A percentile compares a stretch with the other conserved stretches of the same genome.
Evolutionary conservation across 31 red algal species (phyloP).

Genomic region (Endocladia muricata): DNA sequence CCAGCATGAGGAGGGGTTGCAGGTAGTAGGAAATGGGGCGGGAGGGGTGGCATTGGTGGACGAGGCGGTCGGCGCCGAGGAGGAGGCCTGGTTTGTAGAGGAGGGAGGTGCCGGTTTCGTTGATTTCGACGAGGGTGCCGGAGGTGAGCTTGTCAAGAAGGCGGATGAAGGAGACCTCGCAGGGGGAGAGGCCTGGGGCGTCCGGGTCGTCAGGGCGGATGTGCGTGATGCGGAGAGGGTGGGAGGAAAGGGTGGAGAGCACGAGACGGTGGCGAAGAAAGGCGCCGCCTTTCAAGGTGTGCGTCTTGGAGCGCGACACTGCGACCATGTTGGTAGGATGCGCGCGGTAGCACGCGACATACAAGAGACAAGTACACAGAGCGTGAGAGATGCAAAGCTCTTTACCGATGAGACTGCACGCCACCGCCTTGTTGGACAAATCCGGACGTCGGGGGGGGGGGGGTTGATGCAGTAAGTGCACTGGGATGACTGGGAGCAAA

Average conservation of each 20-base stretch:
- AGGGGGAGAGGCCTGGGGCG: slow-evolving; percentile 56
- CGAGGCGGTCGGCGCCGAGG: slow-evolving; percentile 42
- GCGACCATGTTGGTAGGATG: slow-evolving; percentile 33
- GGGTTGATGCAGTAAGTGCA: too few relatives aligned
- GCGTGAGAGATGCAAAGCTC: neutral
- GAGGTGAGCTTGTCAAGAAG: slow-evolving; percentile 87
- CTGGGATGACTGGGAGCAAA: too few relatives aligned
- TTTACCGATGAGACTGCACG: neutral
- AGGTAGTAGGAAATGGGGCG: slow-evolving; percentile 81
- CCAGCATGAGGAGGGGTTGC: slow-evolving; percentile 82
- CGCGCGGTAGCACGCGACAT: neutral
- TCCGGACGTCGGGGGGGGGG: too few relatives aligned
- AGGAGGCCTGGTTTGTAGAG: slow-evolving; percentile 75
- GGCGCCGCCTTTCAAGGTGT: slow-evolving; percentile 36
- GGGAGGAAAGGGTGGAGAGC: slow-evolving; percentile 62
- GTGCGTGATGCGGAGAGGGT: slow-evolving; percentile 29
- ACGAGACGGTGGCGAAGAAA: slow-evolving; percentile 75
- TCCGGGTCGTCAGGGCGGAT: slow-evolving; percentile 63
- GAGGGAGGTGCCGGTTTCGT: slow-evolving; percentile 74
- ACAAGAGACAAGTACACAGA: neutral
- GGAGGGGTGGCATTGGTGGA: slow-evolving; percentile 81
- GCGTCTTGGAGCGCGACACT: neutral
- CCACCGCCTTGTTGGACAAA: too few relatives aligned
- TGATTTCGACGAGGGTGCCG: slow-evolving; percentile 75
- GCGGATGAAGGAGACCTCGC: slow-evolving; percentile 87